A percentile compares a stretch with the other conserved stretches of the same genome.
phyloP scores from a whole-genome alignment of 2,329 filamentous ascomycete species.

The Colletotrichum sp. region DNA sequence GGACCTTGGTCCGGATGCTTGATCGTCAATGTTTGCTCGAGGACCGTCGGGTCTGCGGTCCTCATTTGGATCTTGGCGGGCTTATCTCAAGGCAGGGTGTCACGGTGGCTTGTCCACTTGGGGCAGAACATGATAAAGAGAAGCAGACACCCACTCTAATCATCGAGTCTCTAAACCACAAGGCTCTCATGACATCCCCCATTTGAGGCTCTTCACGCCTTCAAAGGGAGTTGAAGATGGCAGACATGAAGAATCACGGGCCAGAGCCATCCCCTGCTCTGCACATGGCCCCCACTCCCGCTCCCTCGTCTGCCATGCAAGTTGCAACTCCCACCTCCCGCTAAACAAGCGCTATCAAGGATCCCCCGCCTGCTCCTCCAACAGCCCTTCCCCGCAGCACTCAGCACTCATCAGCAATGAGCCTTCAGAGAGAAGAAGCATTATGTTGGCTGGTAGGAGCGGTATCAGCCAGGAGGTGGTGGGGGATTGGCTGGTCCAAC shows the following conservation, averaged over 20 bases:
- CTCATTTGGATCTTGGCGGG: not conserved
- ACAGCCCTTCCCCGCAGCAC: not conserved
- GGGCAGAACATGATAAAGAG: not conserved
- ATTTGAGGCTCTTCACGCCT: not conserved
- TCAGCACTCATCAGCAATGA: not conserved
- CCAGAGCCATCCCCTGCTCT: not conserved
- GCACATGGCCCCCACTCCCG: not conserved
- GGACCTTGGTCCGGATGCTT: not conserved
- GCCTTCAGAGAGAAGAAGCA: not conserved
- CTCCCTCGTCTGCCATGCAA: not conserved
- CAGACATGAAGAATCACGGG: not conserved
- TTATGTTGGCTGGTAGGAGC: not conserved
- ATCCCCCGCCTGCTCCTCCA: not conserved
- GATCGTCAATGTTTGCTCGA: not conserved
- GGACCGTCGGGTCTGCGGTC: not conserved
- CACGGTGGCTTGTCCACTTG: not conserved
- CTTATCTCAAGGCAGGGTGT: too few species aligned
- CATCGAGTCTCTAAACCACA: not conserved
- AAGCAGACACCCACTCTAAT: too few species aligned
- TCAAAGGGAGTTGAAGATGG: not conserved
- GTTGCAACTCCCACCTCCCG: not conserved
- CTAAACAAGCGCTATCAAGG: not conserved
- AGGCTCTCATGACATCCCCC: not conserved
- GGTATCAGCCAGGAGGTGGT: not conserved
- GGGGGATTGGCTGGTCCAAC: too few species aligned